Evolutionary conservation across 768 basidiomycete genomes (phyloP).

Genomic region (Auricularia sp.): DNA sequence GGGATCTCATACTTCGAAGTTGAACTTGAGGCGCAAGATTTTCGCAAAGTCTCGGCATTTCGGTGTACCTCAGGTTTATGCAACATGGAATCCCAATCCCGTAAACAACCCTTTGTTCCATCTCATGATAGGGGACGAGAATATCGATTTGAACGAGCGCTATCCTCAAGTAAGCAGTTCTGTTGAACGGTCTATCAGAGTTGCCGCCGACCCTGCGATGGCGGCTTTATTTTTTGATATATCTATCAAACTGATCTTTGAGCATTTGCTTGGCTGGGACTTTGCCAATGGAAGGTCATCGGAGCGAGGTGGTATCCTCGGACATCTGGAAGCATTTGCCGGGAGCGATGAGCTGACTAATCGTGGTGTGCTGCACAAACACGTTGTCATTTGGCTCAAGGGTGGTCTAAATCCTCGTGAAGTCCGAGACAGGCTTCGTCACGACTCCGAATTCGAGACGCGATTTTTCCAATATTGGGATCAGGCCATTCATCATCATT

Average conservation of each 20-base stretch:
- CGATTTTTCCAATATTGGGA: constrained; percentile 24
- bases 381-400: constrained; percentile 22
- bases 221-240: constrained; percentile 26
- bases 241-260: constrained; percentile 15
- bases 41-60: constrained; percentile 20
- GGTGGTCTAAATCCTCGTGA: constrained; percentile 24
- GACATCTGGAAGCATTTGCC: constrained; percentile 21
- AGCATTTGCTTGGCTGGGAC: constrained; percentile 22
- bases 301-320: constrained; percentile 20
- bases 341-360: constrained; percentile 18
- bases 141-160: constrained; percentile 1
- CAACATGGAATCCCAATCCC: constrained; percentile 18
- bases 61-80: constrained; percentile 18
- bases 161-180: constrained; percentile 15
- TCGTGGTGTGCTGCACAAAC: constrained; percentile 20
- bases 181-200: constrained; percentile 11
- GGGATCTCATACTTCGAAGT: constrained; percentile 21
- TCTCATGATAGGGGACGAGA: constrained; percentile 18
- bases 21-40: constrained; percentile 17
- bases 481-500: constrained; percentile 21
- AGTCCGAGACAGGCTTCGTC: constrained; percentile 15
- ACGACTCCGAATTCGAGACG: constrained; percentile 10
- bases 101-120: constrained; percentile 21
- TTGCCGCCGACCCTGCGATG: constrained; percentile 25
- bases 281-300: constrained; percentile 6